Conservation (phyloP, 2,329 filamentous ascomycete genomes). For the Penicillium polonicum region DNA sequence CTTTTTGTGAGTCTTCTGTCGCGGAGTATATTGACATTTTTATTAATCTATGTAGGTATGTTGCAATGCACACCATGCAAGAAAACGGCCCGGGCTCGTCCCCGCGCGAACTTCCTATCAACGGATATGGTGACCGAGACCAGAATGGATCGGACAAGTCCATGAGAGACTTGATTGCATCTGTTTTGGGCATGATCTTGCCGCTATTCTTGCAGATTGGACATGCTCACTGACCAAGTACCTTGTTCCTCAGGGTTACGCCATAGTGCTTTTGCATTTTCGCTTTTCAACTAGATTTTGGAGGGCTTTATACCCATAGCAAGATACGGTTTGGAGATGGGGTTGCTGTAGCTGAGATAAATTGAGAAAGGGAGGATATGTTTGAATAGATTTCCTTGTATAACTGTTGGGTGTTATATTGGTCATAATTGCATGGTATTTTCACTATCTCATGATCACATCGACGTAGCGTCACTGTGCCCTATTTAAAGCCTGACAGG, state of each 20-base stretch:
- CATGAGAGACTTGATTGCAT: constrained; percentile 47
- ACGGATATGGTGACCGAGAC: constrained; percentile 46
- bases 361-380: constrained; percentile 8
- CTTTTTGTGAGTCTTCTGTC: constrained; percentile 69
- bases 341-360: background rate
- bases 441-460: constrained; percentile 26
- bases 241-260: background rate
- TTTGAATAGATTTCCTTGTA: constrained; percentile 19
- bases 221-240: constrained; percentile 42
- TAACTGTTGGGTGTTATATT: constrained; percentile 13
- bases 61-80: constrained; percentile 98
- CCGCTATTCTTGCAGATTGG: constrained; percentile 49
- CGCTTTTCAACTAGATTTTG: constrained; percentile 11
- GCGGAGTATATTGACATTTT: constrained; percentile 8
- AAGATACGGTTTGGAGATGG: constrained; percentile 10
- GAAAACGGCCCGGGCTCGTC: constrained; percentile 53
- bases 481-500: constrained; percentile 19
- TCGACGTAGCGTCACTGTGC: constrained; percentile 28
- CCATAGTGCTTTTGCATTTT: constrained; percentile 2
- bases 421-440: constrained; percentile 31
- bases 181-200: constrained; percentile 49
- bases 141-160: constrained; percentile 39
- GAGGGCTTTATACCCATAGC: constrained; percentile 24
- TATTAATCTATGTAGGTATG: constrained; percentile 62
- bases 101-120: constrained; percentile 36